Percentiles rank a stretch among this genome's conserved stretches.
phyloP scores from a whole-genome alignment of 441 rosid species.

The Gossypium schwendimanii region DNA sequence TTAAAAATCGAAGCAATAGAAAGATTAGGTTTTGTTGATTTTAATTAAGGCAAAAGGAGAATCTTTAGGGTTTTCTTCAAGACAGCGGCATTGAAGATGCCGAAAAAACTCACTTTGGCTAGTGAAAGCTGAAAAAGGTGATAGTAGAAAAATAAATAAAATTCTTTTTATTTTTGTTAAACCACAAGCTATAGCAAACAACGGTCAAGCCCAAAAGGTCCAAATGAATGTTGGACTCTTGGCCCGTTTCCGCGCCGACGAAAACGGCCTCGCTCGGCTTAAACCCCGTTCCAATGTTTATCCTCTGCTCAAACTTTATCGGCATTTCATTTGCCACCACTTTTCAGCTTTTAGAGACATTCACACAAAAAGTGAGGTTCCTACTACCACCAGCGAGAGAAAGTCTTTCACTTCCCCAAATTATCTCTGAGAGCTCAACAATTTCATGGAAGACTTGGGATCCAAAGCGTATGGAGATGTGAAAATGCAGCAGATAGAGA shows the following conservation, averaged over 20 bases:
- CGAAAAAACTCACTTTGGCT: not conserved
- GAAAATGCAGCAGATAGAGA: slow-evolving; percentile 30
- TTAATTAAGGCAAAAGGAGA: not conserved
- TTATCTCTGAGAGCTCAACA: not conserved
- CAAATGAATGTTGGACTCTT: not conserved
- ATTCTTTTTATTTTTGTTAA: not conserved
- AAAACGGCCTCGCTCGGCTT: not conserved
- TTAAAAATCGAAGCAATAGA: not conserved
- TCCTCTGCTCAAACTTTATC: not conserved
- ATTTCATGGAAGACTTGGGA: slow-evolving; percentile 42
- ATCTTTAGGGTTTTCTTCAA: slow-evolving; percentile 15
- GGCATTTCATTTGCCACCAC: not conserved
- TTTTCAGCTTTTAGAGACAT: not conserved
- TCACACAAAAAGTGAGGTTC: not conserved
- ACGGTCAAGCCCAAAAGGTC: not conserved
- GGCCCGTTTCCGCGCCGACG: not conserved
- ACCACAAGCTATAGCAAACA: not conserved
- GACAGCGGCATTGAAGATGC: slow-evolving; percentile 20
- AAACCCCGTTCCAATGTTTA: not conserved
- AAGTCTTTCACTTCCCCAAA: not conserved
- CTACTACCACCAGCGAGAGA: not conserved
- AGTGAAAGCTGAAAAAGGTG: not conserved
- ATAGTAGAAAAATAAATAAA: not conserved
- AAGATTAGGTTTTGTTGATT: not conserved
- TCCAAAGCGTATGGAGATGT: slow-evolving; percentile 36